phyloP scores from a whole-genome alignment of 2,329 filamentous ascomycete genomes.

The Ceratocystis eucalypticola region DNA sequence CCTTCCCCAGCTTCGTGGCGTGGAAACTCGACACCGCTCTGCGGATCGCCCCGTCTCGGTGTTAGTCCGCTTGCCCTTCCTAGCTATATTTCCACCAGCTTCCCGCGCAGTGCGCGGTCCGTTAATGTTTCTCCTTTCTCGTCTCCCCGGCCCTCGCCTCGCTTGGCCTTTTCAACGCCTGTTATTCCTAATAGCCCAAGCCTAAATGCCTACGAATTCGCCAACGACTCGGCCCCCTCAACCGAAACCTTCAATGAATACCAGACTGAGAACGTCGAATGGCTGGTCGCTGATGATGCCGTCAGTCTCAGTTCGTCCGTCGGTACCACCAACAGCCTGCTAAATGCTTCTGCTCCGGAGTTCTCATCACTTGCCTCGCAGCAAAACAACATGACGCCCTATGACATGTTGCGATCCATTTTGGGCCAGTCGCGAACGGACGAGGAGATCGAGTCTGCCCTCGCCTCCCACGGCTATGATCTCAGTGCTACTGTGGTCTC shows the following conservation, averaged over 20 bases:
- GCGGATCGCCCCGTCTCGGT: slow-evolving; percentile 66
- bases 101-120: slow-evolving; percentile 63
- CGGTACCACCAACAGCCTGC: slow-evolving; percentile 51
- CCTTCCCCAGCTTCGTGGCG: slow-evolving; percentile 93
- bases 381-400: slow-evolving; percentile 87
- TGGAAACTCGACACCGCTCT: slow-evolving; percentile 63
- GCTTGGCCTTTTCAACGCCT: slow-evolving; percentile 78
- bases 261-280: slow-evolving; percentile 89
- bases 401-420: slow-evolving; percentile 93
- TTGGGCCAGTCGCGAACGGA: slow-evolving; percentile 78
- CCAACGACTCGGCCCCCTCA: slow-evolving; percentile 64
- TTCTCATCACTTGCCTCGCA: slow-evolving; percentile 46
- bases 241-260: slow-evolving; percentile 83
- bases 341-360: slow-evolving; percentile 72
- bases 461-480: slow-evolving; percentile 83
- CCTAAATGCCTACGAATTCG: slow-evolving; percentile 89
- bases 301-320: slow-evolving; percentile 66
- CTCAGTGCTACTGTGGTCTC: slow-evolving; percentile 81
- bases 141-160: slow-evolving; percentile 82
- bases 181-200: slow-evolving; percentile 87
- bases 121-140: slow-evolving; percentile 79
- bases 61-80: slow-evolving; percentile 75
- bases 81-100: slow-evolving; percentile 65
- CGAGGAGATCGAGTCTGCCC: slow-evolving; percentile 84
- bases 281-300: slow-evolving; percentile 82